These are phyloP conservation scores for Cladosporium sp. DNA, from an alignment of 2,329 filamentous ascomycete genomes.

Conservation along the genomic window DNA sequence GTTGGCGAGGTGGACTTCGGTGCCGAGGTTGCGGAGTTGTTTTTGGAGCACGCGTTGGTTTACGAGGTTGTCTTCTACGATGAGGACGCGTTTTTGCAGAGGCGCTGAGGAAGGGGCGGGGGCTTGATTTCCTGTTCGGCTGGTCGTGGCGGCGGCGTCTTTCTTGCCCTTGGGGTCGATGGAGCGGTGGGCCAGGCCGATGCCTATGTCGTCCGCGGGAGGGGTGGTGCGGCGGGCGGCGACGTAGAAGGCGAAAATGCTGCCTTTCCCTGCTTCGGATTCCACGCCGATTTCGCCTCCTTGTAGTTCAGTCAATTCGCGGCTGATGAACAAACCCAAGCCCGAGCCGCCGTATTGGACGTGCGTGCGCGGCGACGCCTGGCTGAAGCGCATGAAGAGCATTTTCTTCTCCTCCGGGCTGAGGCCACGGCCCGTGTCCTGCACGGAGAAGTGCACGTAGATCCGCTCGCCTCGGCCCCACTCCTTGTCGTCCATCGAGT, in stretches of 20 bases:
- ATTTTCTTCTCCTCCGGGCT: slow-evolving; percentile 67
- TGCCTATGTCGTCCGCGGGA: slow-evolving; percentile 27
- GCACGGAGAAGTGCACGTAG: slow-evolving; percentile 68
- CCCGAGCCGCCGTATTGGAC: slow-evolving; percentile 77
- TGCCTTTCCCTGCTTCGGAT: slow-evolving; percentile 63
- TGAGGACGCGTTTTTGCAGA: slow-evolving; percentile 28
- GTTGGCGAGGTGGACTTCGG: slow-evolving; percentile 44
- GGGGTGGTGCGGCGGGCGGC: slow-evolving; percentile 56
- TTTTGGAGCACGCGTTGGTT: slow-evolving; percentile 48
- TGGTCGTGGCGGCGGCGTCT: not conserved
- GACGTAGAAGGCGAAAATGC: slow-evolving; percentile 74
- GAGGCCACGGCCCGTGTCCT: slow-evolving; percentile 67
- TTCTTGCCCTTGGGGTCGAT: slow-evolving; percentile 4
- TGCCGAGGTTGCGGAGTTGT: slow-evolving; percentile 46
- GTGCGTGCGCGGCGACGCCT: slow-evolving; percentile 71
- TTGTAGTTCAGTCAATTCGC: slow-evolving; percentile 74
- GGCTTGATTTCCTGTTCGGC: not conserved
- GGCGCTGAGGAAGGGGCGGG: slow-evolving; percentile 6
- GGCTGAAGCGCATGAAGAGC: slow-evolving; percentile 74
- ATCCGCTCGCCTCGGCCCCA: slow-evolving; percentile 67
- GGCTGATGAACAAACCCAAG: slow-evolving; percentile 73
- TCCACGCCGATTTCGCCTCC: slow-evolving; percentile 74
- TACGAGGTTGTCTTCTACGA: slow-evolving; percentile 45
- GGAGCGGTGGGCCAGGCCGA: not conserved
- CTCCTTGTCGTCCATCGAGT: slow-evolving; percentile 51